Percentiles rank a stretch among this genome's conserved stretches.
phyloP scores from a whole-genome alignment of 306 rosid species.

The Vigna hirtella region DNA sequence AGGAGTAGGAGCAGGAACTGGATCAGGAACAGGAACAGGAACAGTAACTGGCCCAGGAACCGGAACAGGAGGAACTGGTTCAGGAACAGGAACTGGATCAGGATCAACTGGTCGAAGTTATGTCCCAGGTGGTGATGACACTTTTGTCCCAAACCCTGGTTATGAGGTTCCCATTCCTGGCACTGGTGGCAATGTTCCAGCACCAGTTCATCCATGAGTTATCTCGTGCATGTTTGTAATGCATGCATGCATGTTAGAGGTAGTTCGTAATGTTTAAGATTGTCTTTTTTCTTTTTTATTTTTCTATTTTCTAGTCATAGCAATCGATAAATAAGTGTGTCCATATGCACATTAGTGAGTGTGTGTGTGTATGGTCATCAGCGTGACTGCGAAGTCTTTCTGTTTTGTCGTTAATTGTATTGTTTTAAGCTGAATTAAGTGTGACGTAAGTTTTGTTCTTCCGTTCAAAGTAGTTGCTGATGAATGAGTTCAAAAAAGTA shows the following conservation, averaged over 20 bases:
- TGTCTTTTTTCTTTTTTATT: neutral
- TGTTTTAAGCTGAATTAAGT: slow-evolving; percentile 27
- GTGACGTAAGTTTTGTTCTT: slow-evolving; percentile 8
- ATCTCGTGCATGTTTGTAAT: slow-evolving; percentile 26
- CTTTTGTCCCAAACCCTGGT: slow-evolving; percentile 74
- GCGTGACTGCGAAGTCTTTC: neutral
- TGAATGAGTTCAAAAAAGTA: slow-evolving; percentile 13
- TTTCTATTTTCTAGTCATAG: slow-evolving; percentile 21
- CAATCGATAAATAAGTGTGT: slow-evolving; percentile 38
- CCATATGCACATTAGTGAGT: slow-evolving; percentile 30
- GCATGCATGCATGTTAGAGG: slow-evolving; percentile 22
- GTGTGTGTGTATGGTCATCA: slow-evolving; percentile 2
- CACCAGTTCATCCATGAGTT: slow-evolving; percentile 51
- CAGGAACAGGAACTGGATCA: neutral
- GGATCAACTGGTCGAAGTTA: slow-evolving; percentile 41
- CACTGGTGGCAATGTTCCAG: slow-evolving; percentile 50
- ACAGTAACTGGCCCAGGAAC: neutral
- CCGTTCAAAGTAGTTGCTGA: neutral
- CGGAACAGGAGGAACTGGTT: neutral
- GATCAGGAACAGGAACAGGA: slow-evolving; percentile 12
- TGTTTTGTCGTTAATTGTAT: slow-evolving; percentile 20
- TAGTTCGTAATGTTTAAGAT: slow-evolving; percentile 28
- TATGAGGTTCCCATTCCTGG: slow-evolving; percentile 71
- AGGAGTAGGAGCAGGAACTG: slow-evolving; percentile 17
- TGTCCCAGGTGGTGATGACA: slow-evolving; percentile 82